Evolutionary conservation across 2,329 filamentous ascomycete species (phyloP).

Genomic region (Colletotrichum lindemuthianum): DNA sequence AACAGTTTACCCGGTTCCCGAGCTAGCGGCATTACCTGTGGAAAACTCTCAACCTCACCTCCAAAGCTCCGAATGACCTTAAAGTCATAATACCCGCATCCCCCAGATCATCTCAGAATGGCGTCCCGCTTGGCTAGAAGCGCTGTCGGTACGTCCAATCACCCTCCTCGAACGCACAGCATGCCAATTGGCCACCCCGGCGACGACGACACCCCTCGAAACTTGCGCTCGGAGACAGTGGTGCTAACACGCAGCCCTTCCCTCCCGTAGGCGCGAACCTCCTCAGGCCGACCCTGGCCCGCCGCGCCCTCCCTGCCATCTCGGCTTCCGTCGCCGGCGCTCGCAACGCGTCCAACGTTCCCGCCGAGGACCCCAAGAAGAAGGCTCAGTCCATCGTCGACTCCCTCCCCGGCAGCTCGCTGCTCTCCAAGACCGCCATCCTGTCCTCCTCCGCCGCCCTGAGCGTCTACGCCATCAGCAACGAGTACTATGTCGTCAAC

Average conservation of each 20-base stretch:
- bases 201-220: conserved; percentile 3
- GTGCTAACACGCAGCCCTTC: conserved; percentile 40
- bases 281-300: conserved; percentile 83
- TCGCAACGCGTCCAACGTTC: conserved; percentile 80
- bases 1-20: conserved; percentile 45
- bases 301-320: conserved; percentile 80
- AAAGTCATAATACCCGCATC: conserved; percentile 59
- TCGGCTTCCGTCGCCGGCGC: conserved; percentile 71
- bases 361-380: conserved; percentile 90
- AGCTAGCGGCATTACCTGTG: conserved; percentile 49
- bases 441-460: conserved; percentile 92
- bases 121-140: conserved; percentile 97
- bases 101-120: conserved; percentile 78
- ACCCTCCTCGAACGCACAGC: conserved; percentile 37
- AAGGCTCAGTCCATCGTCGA: conserved; percentile 97
- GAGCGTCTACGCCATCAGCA: conserved; percentile 95
- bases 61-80: conserved; percentile 56
- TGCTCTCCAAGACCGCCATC: conserved; percentile 96
- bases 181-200: conserved; percentile 48
- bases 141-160: conserved; percentile 81
- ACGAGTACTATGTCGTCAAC: conserved; percentile 99
- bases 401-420: conserved; percentile 88
- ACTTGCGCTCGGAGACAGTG: background rate
- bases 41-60: conserved; percentile 61
- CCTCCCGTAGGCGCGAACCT: conserved; percentile 79